These are phyloP conservation scores for Martiniozyma abietophila DNA, from an alignment of 805 yeast species.

Conservation along the genomic window DNA sequence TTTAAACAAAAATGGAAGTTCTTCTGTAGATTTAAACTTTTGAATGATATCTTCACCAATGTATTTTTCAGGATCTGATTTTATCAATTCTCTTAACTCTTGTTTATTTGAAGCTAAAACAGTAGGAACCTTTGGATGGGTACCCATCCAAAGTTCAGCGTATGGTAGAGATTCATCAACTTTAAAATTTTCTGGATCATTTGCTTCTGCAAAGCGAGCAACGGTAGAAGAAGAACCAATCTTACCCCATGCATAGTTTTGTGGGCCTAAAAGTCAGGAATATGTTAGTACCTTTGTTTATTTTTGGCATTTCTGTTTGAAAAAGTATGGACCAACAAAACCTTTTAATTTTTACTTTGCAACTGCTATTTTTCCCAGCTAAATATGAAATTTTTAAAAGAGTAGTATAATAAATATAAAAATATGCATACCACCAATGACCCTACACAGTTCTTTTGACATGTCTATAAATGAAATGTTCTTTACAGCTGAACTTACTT, in stretches of 20 bases:
- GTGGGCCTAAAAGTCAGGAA: slow-evolving; percentile 20
- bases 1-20: slow-evolving; percentile 87
- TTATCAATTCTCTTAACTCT: slow-evolving; percentile 59
- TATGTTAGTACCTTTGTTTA: slow-evolving; percentile 1
- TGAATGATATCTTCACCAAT: slow-evolving; percentile 51
- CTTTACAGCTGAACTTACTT: not conserved
- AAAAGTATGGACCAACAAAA: no score
- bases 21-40: slow-evolving; percentile 55
- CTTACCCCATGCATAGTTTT: slow-evolving; percentile 44
- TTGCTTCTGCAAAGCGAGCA: slow-evolving; percentile 71
- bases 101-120: slow-evolving; percentile 36
- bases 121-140: slow-evolving; percentile 90
- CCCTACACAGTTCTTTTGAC: slow-evolving; percentile 24
- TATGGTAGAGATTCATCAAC: slow-evolving; percentile 77
- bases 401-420: not conserved
- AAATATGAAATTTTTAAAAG: no score
- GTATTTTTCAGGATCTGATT: slow-evolving; percentile 44
- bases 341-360: no score
- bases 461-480: slow-evolving; percentile 6
- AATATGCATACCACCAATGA: slow-evolving; percentile 25
- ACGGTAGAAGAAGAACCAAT: slow-evolving; percentile 79
- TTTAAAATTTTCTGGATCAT: slow-evolving; percentile 45
- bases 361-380: no score
- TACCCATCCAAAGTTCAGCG: slow-evolving; percentile 99
- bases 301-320: no score